These are phyloP conservation scores for Acacia acuminata DNA, from an alignment of 306 rosid species.

Conservation along the genomic window DNA sequence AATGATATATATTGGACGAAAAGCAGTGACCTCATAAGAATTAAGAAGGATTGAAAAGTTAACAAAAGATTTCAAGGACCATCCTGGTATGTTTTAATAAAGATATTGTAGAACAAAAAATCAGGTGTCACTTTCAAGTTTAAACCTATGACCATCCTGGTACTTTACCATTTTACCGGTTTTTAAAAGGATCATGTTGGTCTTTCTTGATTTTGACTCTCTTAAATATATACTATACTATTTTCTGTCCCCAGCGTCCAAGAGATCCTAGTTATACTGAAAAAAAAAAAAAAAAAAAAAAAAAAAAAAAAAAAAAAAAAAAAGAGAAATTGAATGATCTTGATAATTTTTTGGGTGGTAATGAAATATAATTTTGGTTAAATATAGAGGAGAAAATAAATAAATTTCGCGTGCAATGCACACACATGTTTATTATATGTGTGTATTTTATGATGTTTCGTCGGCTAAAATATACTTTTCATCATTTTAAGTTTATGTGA, in stretches of 20 bases:
- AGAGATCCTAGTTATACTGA: not conserved
- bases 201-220: not conserved
- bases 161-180: not conserved
- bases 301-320: too few species aligned
- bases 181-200: not conserved
- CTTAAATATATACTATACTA: too few species aligned
- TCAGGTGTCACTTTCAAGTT: not conserved
- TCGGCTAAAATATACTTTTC: too few species aligned
- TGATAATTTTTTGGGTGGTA: not conserved
- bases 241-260: not conserved
- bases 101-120: too few species aligned
- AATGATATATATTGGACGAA: not conserved
- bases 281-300: too few species aligned
- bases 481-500: too few species aligned
- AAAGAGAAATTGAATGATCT: not conserved
- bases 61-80: not conserved
- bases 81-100: too few species aligned
- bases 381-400: too few species aligned
- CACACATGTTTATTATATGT: too few species aligned
- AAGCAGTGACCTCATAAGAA: not conserved
- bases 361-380: not conserved
- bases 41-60: not conserved
- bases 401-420: too few species aligned
- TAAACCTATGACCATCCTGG: not conserved
- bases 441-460: too few species aligned